Conservation (phyloP, 352 stramenopile genomes). For the Globisporangium apiculatum region DNA sequence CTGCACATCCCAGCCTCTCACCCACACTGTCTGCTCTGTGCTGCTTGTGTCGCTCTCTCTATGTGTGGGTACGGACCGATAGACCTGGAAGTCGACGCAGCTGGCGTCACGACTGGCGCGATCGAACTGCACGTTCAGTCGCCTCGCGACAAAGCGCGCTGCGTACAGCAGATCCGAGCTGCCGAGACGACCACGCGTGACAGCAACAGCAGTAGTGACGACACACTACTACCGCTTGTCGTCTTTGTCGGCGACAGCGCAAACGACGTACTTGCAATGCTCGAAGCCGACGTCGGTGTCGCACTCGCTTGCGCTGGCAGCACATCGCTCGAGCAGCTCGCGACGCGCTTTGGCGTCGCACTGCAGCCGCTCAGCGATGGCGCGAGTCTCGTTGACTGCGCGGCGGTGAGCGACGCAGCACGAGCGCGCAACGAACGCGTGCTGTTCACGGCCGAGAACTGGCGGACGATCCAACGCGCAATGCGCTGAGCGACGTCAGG, state of each 20-base stretch:
- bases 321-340: slow-evolving; percentile 19
- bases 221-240: slow-evolving; percentile 1
- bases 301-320: slow-evolving; percentile 17
- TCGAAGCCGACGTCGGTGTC: slow-evolving; percentile 57
- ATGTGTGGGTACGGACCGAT: neutral
- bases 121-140: slow-evolving; percentile 51
- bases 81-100: slow-evolving; percentile 44
- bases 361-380: slow-evolving; percentile 17
- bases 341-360: slow-evolving; percentile 25
- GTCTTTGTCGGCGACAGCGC: slow-evolving; percentile 68
- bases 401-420: neutral
- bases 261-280: slow-evolving; percentile 56
- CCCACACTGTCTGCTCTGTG: too few relatives aligned
- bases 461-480: neutral
- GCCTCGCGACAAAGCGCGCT: slow-evolving; percentile 41
- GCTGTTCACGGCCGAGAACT: slow-evolving; percentile 16
- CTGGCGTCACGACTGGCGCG: slow-evolving; percentile 36
- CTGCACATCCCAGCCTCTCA: neutral
- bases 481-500: neutral
- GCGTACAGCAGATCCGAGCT: slow-evolving; percentile 16
- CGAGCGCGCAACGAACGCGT: slow-evolving; percentile 7
- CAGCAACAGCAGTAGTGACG: neutral
- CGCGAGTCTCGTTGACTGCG: slow-evolving; percentile 13
- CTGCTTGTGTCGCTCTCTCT: too few relatives aligned
- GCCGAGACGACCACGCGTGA: neutral